Base-by-base conservation (phyloP, 2,329 filamentous ascomycete species). In the Chrysoporthe cubensis region DNA sequence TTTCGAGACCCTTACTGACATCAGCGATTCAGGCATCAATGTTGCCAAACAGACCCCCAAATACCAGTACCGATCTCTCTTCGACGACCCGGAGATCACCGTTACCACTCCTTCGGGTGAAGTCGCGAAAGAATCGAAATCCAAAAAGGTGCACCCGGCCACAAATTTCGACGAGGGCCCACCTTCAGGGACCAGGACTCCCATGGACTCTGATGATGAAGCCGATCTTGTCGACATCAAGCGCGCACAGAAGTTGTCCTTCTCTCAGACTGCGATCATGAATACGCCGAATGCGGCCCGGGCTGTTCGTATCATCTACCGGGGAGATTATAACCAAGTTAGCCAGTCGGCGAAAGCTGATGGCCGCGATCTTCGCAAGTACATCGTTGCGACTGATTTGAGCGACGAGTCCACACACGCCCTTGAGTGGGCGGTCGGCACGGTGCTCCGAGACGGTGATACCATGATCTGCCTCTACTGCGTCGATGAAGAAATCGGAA, bases 371-470 rank as follows among this genome's bases (percentile, higher is more conserved):
- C 87, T 95, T 69, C 88, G 96, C 64, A 96, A 96, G 74, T 99
- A 98, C 76, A 82, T 99, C 18, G 94, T 97, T n/a, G 95, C 96
- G 3, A 97, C 93, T 0, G 96, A 99, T 78, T 82, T 98, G 3
- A 97, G 94, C 73, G 92, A 96, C 48, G 96, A 99, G 80, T 94
- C 95, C 4, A 92, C 93, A 7, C 96, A 98, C 77, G 96, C 96
- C 1, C 84, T 99, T 43, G 96, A 99, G 78, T 99, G 96, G 96
- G 96, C 95, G 0, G 94, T 99, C 66, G 96, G 96, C 8, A 98
- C 95, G 0, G 94, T 98, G 6, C 84, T 99, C 42, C 88, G 96
- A 61, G 94, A 98, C 73, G 96, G 96, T 8, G 96, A 99, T 76
- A 98, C 95, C 0, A 84, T 99, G 46, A 89, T 97, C 70, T 94